Evolutionary conservation across 2,329 filamentous ascomycete genomes (phyloP), one percentile per base, ranked within the genome.

Genomic region (Cryphonectria naterciae): DNA sequence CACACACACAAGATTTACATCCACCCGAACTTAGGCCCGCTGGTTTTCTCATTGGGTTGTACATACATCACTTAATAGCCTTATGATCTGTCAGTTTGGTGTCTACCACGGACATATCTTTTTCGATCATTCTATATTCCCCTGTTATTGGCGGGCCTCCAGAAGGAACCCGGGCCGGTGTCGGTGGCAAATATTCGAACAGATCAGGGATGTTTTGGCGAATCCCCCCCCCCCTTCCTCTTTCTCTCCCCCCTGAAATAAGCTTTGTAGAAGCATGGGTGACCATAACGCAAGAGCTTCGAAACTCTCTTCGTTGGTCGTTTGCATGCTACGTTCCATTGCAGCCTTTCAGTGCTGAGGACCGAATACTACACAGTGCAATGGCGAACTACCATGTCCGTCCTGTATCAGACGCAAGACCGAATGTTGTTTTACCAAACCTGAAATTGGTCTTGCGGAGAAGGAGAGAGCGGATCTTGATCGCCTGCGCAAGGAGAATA

Each of bases 361-460:
- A 1, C 19, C 11, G 19, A n/a, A n/a, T n/a, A 49, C 22, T n/a
- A n/a, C 46, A 10, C 56, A 73, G 72, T 72, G 72, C 63, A 68
- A 73, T 32, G 61, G 65, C 32, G 67, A 52, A 28, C 61, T 32
- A n/a, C 72, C 72, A 19, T 73, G 72, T n/a, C 52, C 69, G 3
- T 41, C 67, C 6, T 73, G 72, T 46, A 60, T 19, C 4, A 71
- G 65, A 15, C 72, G 72, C 35, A 65, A 68, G 2, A 65, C 70
- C 2, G 17, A 32, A 10, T 72, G 72, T n/a, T 32, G 43, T 11
- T 73, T 72, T 22, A 72, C 65, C 22, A 67, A 65, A 2, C 63
- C 11, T 2, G 71, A 68, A 8, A 46, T 19, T 11, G 46, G 39
- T 19, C 22, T 32, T 13, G 15, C 62, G 46, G 41, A 66, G 4